Evolutionary conservation across 108 stramenopile species (phyloP).

Genomic region (Nitzschia sp.): DNA sequence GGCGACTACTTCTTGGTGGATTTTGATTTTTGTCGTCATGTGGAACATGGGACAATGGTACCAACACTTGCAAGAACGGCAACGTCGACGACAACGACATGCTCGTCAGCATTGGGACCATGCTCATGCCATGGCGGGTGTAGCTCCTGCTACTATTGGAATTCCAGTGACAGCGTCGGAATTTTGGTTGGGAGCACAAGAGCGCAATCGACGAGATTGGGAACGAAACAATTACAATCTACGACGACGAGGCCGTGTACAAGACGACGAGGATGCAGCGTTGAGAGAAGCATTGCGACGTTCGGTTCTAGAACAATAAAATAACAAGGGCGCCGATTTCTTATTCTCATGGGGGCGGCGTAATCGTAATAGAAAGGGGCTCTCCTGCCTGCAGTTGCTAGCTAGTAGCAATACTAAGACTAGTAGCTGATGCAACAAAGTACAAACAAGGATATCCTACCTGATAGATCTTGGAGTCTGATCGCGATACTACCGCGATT

Average conservation of each 20-base stretch:
- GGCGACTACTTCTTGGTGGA: not conserved
- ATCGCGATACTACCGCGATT: too few relatives aligned
- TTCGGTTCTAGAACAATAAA: slow-evolving; percentile 5
- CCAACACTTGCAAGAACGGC: not conserved
- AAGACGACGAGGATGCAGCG: not conserved
- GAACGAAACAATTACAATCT: not conserved
- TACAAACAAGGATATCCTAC: too few relatives aligned
- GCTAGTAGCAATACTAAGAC: not conserved
- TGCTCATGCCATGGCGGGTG: not conserved
- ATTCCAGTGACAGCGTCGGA: not conserved
- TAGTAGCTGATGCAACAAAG: too few relatives aligned
- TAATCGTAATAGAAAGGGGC: not conserved
- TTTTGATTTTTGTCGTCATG: not conserved
- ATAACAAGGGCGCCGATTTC: not conserved
- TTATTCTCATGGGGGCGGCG: not conserved
- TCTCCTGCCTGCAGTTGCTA: not conserved
- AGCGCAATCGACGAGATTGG: not conserved
- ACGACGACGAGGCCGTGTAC: not conserved
- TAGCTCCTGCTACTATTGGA: not conserved
- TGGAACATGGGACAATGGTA: not conserved
- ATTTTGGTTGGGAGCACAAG: not conserved
- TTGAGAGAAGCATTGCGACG: slow-evolving; percentile 9
- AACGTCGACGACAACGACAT: not conserved
- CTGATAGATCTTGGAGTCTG: too few relatives aligned
- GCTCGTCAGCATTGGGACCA: not conserved